Evolutionary conservation across 345 rosid species (phyloP), one percentile per base, ranked within the genome.

Genomic region (Orychophragmus violaceus): DNA sequence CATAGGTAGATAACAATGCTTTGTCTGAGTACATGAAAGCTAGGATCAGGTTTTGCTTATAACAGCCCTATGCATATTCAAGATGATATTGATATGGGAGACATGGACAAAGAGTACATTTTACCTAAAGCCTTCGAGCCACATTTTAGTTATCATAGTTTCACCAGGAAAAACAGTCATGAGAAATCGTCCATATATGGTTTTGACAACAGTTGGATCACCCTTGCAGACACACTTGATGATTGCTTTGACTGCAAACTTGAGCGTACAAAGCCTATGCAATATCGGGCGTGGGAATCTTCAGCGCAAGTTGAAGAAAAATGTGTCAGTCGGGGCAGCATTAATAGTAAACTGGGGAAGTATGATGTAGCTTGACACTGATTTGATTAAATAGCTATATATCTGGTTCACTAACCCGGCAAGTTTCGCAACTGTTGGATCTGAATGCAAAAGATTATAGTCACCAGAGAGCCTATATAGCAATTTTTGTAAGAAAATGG

Each of bases 401-500:
- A 70, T 27, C 28, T 57, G 1, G 45, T 52, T 23, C 23, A 83
- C 95, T 57, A 52, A 93, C 96, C 96, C 99, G 33, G 96, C 96
- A 66, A 62, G 76, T 78, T 74, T 74, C 12, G 96, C 96, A 61
- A 88, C 1, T 70, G 51, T 51, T 53, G 96, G 96, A 80, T 94
- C 99, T 14, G 97, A 85, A 80, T 88, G 99, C 66, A 94, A 74
- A 74, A 95, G 99, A 77, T 94, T 90, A 60, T 90, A 90, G 67
- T 94, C 97, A 70, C 99, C 99, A 39, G 97, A 90, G 61, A 90
- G 72, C 82, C 97, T 82, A 68, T 94, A 94, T 58, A 94, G 75
- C 74, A 94, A 79, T 64, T 88, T 46, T 85, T 74, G 80, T 88
- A 88, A 13, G 95, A 85, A 82, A 68, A 90, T 1, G 92, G 96